Base-by-base conservation (phyloP, 2,329 filamentous ascomycete species). In the Apiospora malaysiana region DNA sequence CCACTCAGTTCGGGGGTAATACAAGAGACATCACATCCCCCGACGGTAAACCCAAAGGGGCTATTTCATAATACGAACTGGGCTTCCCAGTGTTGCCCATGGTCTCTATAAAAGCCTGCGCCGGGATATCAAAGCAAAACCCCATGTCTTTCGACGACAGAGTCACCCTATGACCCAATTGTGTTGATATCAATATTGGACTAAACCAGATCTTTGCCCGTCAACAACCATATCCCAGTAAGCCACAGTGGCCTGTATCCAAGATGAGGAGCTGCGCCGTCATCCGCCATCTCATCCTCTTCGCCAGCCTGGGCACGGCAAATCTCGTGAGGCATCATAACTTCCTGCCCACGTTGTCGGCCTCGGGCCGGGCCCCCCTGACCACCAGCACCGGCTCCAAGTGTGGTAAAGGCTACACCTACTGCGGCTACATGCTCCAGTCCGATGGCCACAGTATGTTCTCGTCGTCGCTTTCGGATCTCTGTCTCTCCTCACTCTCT, bases 331-430 rank as follows among this genome's bases (percentile, higher is more conserved):
- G 40, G 56, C 32, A 63, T 14, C 56, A 63, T 21, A 23, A n/a
- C 56, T n/a, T 40, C 8, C 51, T 69, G 12, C 65, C 63, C 6
- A 68, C 75, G 3, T 32, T 46, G 1, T 51, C 66, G 4, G 9
- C 69, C 21, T 63, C 73, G 8, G 65, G 32, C 25, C 16, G 32
- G 3, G 51, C 51, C 4, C 70, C 67, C 49, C n/a, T 63, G 51
- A 37, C 42, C 25, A 27, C 68, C 69, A 40, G 32, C 37, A 47
- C 73, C 12, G 40, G 66, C 47, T 66, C 77, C 5, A 77, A 76
- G 45, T 80, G 78, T n/a, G 78, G 77, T 16, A 79, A 79, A 66
- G 78, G 78, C 5, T 80, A 77, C 70, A 80, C 78, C 8, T 79
- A 79, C 70, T 79, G 78, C 69, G 78, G 78, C 2, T 79, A 77